These are phyloP conservation scores for Amylocarpus encephaloides DNA, from an alignment of 2,329 filamentous ascomycete genomes.

Conservation along the genomic window DNA sequence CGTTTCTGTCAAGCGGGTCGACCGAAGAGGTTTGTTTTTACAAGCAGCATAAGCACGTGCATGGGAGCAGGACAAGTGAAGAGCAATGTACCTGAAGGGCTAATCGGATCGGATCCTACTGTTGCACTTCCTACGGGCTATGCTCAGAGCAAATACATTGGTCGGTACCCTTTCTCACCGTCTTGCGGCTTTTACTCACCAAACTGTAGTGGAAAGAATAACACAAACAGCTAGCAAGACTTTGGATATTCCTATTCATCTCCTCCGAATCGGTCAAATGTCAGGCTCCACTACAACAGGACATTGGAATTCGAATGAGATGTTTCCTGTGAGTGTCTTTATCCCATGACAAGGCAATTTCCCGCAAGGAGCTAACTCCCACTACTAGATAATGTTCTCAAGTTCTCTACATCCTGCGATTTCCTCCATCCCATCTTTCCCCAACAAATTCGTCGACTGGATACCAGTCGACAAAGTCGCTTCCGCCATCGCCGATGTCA, in stretches of 20 bases:
- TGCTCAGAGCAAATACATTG: conserved; percentile 28
- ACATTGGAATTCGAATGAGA: conserved; percentile 24
- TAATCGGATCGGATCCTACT: conserved; percentile 18
- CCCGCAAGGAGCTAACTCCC: too few species aligned
- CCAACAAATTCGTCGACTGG: conserved; percentile 20
- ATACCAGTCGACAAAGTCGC: conserved; percentile 26
- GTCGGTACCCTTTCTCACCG: conserved; percentile 6
- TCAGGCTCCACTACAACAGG: conserved; percentile 22
- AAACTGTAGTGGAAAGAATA: conserved; percentile 20
- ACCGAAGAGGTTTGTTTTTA: conserved; percentile 25
- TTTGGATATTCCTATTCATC: conserved; percentile 16
- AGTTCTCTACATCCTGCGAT: conserved; percentile 6
- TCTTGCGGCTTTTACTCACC: neutral
- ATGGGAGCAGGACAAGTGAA: conserved; percentile 18
- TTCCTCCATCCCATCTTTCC: conserved; percentile 14
- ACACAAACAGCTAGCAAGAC: conserved; percentile 17
- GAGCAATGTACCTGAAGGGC: conserved; percentile 16
- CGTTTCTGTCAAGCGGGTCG: conserved; percentile 23
- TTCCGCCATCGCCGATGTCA: conserved; percentile 14
- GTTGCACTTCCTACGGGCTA: conserved; percentile 25
- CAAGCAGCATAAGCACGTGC: conserved; percentile 26
- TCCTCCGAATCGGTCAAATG: conserved; percentile 27
- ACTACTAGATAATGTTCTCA: conserved; percentile 10
- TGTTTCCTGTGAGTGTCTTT: conserved; percentile 19
- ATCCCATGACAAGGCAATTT: neutral